A percentile compares a stretch with the other conserved stretches of the same genome.
Conservation (phyloP, 495 filamentous ascomycete species). For the Lichina pygmaea region DNA sequence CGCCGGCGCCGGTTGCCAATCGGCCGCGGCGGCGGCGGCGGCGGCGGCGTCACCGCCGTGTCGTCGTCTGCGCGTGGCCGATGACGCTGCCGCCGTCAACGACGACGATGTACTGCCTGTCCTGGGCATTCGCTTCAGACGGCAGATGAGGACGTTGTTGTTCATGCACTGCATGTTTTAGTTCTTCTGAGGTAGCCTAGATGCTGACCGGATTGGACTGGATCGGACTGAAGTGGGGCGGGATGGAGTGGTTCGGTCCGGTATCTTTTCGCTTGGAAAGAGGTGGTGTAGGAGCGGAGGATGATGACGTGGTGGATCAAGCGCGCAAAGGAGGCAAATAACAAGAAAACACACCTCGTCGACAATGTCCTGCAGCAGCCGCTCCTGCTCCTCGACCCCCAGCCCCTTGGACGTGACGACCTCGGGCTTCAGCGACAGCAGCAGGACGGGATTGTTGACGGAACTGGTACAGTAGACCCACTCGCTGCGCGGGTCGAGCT, state of each 20-base stretch:
- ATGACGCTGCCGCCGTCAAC: slow-evolving; percentile 5
- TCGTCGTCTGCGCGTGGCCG: no score
- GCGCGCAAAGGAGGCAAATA: background rate
- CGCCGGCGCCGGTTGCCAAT: slow-evolving; percentile 38
- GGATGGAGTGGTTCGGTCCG: slow-evolving; percentile 1
- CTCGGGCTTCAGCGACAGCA: slow-evolving; percentile 67
- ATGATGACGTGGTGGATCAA: slow-evolving; percentile 1
- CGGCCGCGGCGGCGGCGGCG: slow-evolving; percentile 19
- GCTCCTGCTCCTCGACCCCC: slow-evolving; percentile 50
- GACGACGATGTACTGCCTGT: slow-evolving; percentile 27
- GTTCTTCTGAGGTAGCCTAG: no score
- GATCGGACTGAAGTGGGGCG: background rate
- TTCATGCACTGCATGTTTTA: slow-evolving; percentile 31
- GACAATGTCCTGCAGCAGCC: slow-evolving; percentile 63
- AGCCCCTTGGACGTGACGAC: slow-evolving; percentile 43
- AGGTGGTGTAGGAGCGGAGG: background rate
- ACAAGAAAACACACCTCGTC: slow-evolving; percentile 45
- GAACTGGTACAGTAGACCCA: slow-evolving; percentile 69
- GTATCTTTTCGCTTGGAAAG: background rate
- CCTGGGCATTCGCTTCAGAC: slow-evolving; percentile 50
- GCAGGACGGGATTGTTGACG: slow-evolving; percentile 61
- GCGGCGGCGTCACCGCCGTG: no score
- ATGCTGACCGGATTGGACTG: no score
- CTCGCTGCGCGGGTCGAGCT: slow-evolving; percentile 79
- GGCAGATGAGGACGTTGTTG: slow-evolving; percentile 69